Conservation (phyloP, 176 grass and related monocot species). For the Saccharum spontaneum region DNA sequence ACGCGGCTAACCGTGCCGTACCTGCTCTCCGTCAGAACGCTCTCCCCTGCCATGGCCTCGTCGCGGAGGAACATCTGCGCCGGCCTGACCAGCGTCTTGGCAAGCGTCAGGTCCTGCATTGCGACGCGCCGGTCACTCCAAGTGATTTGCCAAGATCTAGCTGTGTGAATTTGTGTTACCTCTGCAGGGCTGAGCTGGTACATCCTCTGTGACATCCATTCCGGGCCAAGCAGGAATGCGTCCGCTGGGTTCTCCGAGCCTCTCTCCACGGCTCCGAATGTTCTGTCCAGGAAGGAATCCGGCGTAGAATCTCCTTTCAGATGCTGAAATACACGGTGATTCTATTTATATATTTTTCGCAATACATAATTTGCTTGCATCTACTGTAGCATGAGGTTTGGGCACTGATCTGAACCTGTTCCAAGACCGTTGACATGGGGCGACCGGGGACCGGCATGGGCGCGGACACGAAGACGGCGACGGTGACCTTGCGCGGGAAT, state of each 20-base stretch:
- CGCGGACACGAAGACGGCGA: constrained; percentile 43
- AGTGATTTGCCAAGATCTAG: not conserved
- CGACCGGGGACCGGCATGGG: constrained; percentile 27
- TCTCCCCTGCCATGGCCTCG: not conserved
- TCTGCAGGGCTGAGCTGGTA: constrained; percentile 46
- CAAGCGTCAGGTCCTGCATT: constrained; percentile 26
- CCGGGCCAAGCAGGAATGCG: not conserved
- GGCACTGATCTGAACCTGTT: constrained; percentile 25
- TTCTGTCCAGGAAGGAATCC: not conserved
- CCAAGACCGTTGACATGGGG: constrained; percentile 6
- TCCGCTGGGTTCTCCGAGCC: not conserved
- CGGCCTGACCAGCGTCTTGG: constrained; percentile 24
- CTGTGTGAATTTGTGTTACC: not conserved
- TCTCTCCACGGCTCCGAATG: not conserved
- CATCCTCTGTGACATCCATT: constrained; percentile 34
- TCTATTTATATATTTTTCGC: too few relatives aligned
- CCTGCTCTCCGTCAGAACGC: not conserved
- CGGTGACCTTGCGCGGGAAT: constrained; percentile 43
- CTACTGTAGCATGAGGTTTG: not conserved
- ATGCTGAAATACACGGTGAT: not conserved
- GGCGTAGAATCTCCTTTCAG: not conserved
- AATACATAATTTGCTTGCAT: not conserved
- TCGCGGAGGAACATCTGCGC: constrained; percentile 9
- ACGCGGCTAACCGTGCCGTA: constrained; percentile 22
- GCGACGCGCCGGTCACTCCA: not conserved